Evolutionary conservation across 257 asterid species (phyloP), one percentile per base, ranked within the genome.

Genomic region (Capsicum rhomboideum): DNA sequence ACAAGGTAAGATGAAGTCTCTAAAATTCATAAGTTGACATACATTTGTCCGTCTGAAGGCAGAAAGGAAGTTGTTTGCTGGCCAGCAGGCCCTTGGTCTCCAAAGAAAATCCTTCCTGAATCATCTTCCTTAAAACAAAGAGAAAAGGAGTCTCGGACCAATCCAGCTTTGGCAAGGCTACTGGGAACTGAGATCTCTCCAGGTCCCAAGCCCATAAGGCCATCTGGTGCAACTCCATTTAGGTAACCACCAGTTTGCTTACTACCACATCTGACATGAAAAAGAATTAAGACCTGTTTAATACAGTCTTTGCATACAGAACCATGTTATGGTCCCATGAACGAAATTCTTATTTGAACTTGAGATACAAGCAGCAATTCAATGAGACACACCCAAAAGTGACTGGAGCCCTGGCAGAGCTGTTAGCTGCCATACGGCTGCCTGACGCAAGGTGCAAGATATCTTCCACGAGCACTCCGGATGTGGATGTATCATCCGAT

Each of bases 141-240:
- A 68, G 97, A 93, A 87, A 92, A 93, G 6, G 94, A 92, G 86
- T 93, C 88, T 61, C 82, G 86, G 64, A 90, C 87, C 18, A 86
- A 88, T 78, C 98, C 97, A 85, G 90, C 92, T 92, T 92, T 90
- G 46, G 98, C 94, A 82, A 94, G 97, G 85, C 90, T 88, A 88
- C 90, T 93, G n/a, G 97, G 97, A 82, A 93, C 94, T 82, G 98
- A 94, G 82, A 91, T 91, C 85, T 92, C 93, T 74, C 97, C 97
- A 54, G 90, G 97, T 80, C 98, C 97, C 86, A 94, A 91, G 78
- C 98, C 98, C 92, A 94, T 85, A 85, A 94, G 94, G 84, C 98
- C 98, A 86, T 94, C 97, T 59, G 97, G 98, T n/a, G 98, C 98
- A 84, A 91, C 92, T 85, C 98, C 97, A 78, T 81, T 82, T 53